Percentiles rank a stretch among this genome's conserved stretches.
phyloP scores from a whole-genome alignment of 148 eudicot genomes.

The Spergularia marina region DNA sequence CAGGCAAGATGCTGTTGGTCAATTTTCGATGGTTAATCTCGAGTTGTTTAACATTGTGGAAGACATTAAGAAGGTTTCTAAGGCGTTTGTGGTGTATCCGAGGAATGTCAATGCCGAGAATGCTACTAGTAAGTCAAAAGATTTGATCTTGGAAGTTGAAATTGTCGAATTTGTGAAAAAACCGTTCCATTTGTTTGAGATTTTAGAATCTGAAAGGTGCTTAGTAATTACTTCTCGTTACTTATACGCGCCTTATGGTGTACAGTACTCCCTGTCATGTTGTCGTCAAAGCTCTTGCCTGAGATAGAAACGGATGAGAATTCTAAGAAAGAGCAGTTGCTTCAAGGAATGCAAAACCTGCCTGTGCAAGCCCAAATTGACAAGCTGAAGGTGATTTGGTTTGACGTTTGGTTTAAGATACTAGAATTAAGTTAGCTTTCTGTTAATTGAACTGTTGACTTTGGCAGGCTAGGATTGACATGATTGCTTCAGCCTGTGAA shows the following conservation, averaged over 20 bases:
- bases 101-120: slow-evolving; percentile 88
- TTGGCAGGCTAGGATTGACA: slow-evolving; percentile 79
- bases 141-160: background rate
- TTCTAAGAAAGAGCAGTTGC: slow-evolving; percentile 76
- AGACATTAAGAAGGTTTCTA: slow-evolving; percentile 92
- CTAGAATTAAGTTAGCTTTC: background rate
- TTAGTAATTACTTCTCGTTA: background rate
- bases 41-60: slow-evolving; percentile 88
- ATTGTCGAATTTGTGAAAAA: background rate
- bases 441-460: slow-evolving; percentile 14
- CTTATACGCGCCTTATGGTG: background rate
- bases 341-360: slow-evolving; percentile 73
- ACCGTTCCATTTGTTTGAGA: too few relatives aligned
- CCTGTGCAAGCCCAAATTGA: slow-evolving; percentile 73
- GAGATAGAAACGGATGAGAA: slow-evolving; percentile 91
- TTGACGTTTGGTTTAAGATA: slow-evolving; percentile 1
- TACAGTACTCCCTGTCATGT: slow-evolving; percentile 93
- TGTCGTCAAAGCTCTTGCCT: slow-evolving; percentile 97
- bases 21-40: slow-evolving; percentile 96
- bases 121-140: slow-evolving; percentile 58
- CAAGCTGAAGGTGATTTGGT: slow-evolving; percentile 65
- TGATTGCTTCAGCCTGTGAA: slow-evolving; percentile 95
- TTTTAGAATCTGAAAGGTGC: background rate
- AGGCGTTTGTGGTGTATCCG: slow-evolving; percentile 93
- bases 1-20: slow-evolving; percentile 87